Base-by-base conservation (phyloP, 148 eudicot genomes). In the Arbutus unedo region DNA sequence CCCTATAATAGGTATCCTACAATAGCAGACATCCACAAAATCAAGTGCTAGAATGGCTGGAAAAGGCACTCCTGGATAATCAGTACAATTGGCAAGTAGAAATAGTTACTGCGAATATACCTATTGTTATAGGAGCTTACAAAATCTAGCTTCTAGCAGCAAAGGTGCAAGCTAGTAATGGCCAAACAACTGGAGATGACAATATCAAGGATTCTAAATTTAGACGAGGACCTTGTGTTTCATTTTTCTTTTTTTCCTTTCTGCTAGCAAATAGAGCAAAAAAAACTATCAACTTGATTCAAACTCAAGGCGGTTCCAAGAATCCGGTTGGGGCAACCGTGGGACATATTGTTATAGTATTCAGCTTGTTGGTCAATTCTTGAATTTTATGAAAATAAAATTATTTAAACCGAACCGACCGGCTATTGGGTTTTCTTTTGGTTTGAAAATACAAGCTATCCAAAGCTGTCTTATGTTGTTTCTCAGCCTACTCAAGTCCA, bases 1-100 rank as follows among this genome's bases (percentile, higher is more conserved):
- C 4, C 98, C 99, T 43, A 96, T 92, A 82, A 93, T 88, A 6
- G 98, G 99, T 77, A 96, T 87, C 99, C 99, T 94, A 81, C 60
- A 83, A 83, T 64, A 84, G 56, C 77, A 87, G 6, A 70, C 72
- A 49, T 57, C 11, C 19, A 55, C 23, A 25, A 21, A 79, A 78
- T 25, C 74, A 47, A 50, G 19, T 57, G 31, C 43, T 49, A 64
- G 76, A 80, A 13, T 8, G 11, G 70, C 7, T 19, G 79, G 21
- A 72, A 51, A 73, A 57, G 47, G 10, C 7, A 38, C 21, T 56
- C 54, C 66, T 54, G 41, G 23, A 44, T 23, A 66, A 45, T 54
- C 11, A 53, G 8, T 10, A 38, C 21, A 77, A 67, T 18, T 43
- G 54, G 6, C 38, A n/a, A 38, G 41, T 16, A 60, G 14, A 80